Percentiles rank a stretch among this genome's conserved stretches.
Evolutionary conservation across 1,284 basidiomycete genomes (phyloP).

Genomic region (Ganoderma sinense): DNA sequence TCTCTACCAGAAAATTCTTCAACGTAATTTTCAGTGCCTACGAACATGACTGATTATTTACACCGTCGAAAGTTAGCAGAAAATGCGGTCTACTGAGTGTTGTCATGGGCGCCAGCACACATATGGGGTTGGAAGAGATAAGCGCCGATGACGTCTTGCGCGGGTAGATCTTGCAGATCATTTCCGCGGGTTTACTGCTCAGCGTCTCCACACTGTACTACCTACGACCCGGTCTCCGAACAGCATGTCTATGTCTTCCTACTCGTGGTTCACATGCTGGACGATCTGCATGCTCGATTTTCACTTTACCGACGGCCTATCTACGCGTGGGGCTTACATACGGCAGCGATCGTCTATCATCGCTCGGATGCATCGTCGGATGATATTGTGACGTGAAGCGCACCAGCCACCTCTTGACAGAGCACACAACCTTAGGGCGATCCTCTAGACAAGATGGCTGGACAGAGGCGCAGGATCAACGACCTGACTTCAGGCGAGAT

Average conservation of each 20-base stretch:
- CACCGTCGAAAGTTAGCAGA: not conserved
- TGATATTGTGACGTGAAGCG: not conserved
- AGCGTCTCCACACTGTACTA: not conserved
- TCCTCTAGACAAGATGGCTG: not conserved
- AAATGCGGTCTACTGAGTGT: not conserved
- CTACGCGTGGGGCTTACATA: constrained; percentile 2
- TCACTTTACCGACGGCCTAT: constrained; percentile 6
- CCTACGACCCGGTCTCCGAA: not conserved
- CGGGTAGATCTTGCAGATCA: constrained; percentile 1
- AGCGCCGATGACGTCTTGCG: not conserved
- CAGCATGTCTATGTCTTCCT: not conserved
- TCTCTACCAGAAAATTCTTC: not conserved
- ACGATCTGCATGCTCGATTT: not conserved
- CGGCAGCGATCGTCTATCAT: constrained; percentile 13
- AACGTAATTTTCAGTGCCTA: not conserved
- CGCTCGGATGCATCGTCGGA: not conserved
- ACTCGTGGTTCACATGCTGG: not conserved
- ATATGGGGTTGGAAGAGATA: no score
- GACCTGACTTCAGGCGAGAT: constrained; percentile 16
- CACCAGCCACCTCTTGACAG: no score
- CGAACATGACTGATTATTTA: not conserved
- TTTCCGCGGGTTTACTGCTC: not conserved
- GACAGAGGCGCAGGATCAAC: constrained; percentile 11
- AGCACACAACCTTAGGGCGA: not conserved
- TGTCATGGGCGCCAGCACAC: no score